These are phyloP conservation scores for Pontederia paniculata DNA, from an alignment of 176 grass and related monocot species.

Conservation along the genomic window DNA sequence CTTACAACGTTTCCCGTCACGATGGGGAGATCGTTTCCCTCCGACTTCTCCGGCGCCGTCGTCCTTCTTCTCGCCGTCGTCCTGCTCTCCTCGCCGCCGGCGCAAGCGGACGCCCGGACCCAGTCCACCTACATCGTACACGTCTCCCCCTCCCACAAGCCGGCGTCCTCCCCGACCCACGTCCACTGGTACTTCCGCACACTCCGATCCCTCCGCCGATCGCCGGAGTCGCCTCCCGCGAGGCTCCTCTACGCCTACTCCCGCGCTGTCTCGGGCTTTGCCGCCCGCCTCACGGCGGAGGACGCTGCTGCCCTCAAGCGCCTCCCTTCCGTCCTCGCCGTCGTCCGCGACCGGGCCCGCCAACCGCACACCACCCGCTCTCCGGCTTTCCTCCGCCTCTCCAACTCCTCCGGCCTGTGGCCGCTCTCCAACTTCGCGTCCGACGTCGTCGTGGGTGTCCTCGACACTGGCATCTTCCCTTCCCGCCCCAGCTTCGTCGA, in stretches of 20 bases:
- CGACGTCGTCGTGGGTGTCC: constrained; percentile 38
- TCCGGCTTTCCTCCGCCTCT: constrained; percentile 52
- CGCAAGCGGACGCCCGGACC: neutral
- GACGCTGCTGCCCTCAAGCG: constrained; percentile 32
- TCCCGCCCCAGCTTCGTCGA: constrained; percentile 30
- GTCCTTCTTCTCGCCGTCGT: neutral
- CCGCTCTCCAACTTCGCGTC: constrained; percentile 27
- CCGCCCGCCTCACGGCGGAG: constrained; percentile 35
- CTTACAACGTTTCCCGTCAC: neutral
- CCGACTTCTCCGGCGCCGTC: neutral
- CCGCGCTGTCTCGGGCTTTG: constrained; percentile 36
- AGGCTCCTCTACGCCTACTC: constrained; percentile 18
- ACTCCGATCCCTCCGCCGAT: constrained; percentile 7
- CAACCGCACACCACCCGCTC: constrained; percentile 56
- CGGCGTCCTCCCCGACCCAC: constrained; percentile 10
- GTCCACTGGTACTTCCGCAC: constrained; percentile 7
- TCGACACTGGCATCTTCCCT: constrained; percentile 65
- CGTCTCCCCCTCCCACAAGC: constrained; percentile 11
- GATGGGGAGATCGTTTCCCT: constrained; percentile 8
- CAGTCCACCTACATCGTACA: constrained; percentile 17
- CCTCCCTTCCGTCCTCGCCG: constrained; percentile 27
- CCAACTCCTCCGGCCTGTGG: constrained; percentile 31
- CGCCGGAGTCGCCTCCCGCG: neutral
- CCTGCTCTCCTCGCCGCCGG: neutral
- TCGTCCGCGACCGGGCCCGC: constrained; percentile 42